Evolutionary conservation across 805 yeast genomes (phyloP).

Genomic region (Yamadazyma kitorensis): DNA sequence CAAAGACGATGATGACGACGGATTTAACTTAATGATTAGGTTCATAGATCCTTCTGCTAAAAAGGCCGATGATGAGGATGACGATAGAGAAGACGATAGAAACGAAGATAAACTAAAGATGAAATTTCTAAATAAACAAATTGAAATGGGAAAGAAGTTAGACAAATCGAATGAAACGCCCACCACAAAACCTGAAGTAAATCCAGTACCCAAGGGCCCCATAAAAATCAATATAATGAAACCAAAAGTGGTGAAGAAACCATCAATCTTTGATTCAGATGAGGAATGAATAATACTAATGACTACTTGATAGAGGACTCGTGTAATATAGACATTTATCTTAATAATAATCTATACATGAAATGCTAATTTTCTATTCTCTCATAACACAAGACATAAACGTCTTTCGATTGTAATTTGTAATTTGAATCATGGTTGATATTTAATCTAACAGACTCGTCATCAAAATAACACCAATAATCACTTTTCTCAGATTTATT

Average conservation of each 20-base stretch:
- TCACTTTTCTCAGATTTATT: slow-evolving; percentile 43
- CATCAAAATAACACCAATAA: slow-evolving; percentile 75
- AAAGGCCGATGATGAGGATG: slow-evolving; percentile 2
- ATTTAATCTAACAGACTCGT: slow-evolving; percentile 52
- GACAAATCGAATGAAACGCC: background rate
- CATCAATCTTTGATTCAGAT: slow-evolving; percentile 7
- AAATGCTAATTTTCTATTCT: slow-evolving; percentile 13
- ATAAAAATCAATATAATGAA: slow-evolving; percentile 4
- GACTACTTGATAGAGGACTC: no score
- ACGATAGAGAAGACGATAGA: slow-evolving; percentile 3
- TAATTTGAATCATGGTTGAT: slow-evolving; percentile 47
- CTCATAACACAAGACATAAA: slow-evolving; percentile 69
- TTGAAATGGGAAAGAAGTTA: slow-evolving; percentile 37
- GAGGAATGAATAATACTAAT: slow-evolving; percentile 1
- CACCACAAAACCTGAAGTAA: background rate
- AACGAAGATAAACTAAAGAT: slow-evolving; percentile 7
- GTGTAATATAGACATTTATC: no score
- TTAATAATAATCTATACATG: no score
- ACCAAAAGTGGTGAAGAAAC: background rate
- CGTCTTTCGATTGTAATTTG: slow-evolving; percentile 51
- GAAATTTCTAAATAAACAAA: slow-evolving; percentile 47
- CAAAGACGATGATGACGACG: slow-evolving; percentile 20
- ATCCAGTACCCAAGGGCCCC: slow-evolving; percentile 1
- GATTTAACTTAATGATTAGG: slow-evolving; percentile 31
- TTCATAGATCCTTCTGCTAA: slow-evolving; percentile 21